Base-by-base conservation (phyloP, 2,329 filamentous ascomycete species). In the Monilinia fructicola region DNA sequence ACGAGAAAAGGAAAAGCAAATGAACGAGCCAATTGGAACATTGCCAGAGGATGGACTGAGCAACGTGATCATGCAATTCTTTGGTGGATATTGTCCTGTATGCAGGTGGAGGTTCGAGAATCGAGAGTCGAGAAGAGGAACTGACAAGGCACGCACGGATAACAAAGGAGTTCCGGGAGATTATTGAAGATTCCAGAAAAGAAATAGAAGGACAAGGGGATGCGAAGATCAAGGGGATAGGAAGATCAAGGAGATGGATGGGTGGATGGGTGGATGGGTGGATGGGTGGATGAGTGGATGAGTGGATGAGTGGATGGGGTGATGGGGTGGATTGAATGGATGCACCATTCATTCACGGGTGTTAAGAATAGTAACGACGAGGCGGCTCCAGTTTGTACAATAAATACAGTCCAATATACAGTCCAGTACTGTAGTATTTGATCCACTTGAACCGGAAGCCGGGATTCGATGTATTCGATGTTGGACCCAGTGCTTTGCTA, bases 291-390 rank as follows among this genome's bases (percentile, higher is more conserved):
- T 35, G 31, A 16, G 42, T 6, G 18, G 54, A 35, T 55, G 35
- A 44, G 31, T 35, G 31, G 31, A 35, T 35, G 31, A 6, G 31
- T 35, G 6, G n/a, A n/a, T n/a, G n/a, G n/a, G n/a, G n/a, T n/a
- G n/a, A n/a, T n/a, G 4, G 31, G 6, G 31, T 35, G 31, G 31
- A 35, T 35, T 35, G 31, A 35, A 35, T 35, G 31, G 31, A 35
- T 35, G 31, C 31, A 35, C 9, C 31, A 35, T 35, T 35, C 31
- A 35, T 35, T 35, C 5, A 35, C 9, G 31, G 31, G 31, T 35
- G 54, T 56, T 56, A 56, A 42, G 54, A 56, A 56, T 56, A 56
- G 54, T 11, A 56, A 26, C n/a, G 54, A 42, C 5, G 44, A 21
- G 16, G 7, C 16, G 44, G 44, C 44, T 46, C 44, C 44, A 21